Evolutionary conservation across 352 stramenopile species (phyloP).

Genomic region (Phytophthora pini): DNA sequence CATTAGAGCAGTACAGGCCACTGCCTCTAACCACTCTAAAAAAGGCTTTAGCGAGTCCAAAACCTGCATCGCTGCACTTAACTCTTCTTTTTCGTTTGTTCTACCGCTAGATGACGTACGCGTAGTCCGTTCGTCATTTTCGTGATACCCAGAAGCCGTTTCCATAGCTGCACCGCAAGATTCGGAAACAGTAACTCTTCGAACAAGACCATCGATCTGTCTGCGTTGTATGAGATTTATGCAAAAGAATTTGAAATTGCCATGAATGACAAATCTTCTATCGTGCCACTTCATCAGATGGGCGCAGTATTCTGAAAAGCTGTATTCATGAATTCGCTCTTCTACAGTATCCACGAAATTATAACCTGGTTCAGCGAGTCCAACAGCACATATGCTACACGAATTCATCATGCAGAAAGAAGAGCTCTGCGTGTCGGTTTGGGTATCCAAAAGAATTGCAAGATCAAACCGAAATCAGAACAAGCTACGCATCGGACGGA

Average conservation of each 20-base stretch:
- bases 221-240: neutral
- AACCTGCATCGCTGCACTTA: neutral
- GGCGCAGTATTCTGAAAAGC: neutral
- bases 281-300: neutral
- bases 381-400: slow-evolving; percentile 17
- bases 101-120: neutral
- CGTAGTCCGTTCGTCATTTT: neutral
- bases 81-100: neutral
- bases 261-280: neutral
- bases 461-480: neutral
- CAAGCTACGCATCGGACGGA: neutral
- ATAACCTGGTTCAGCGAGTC: slow-evolving; percentile 14
- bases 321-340: neutral
- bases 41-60: neutral
- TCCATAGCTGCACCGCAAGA: neutral
- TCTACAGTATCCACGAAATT: too few species aligned
- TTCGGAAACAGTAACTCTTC: neutral
- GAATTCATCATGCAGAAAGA: slow-evolving; percentile 6
- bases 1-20: neutral
- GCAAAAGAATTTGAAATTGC: neutral
- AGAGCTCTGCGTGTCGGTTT: slow-evolving; percentile 10
- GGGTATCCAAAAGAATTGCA: slow-evolving; percentile 4
- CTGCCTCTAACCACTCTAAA: neutral
- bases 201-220: neutral
- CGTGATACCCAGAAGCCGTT: neutral